Evolutionary conservation across 2,329 filamentous ascomycete species (phyloP).

Genomic region (Aplosporella prunicola): DNA sequence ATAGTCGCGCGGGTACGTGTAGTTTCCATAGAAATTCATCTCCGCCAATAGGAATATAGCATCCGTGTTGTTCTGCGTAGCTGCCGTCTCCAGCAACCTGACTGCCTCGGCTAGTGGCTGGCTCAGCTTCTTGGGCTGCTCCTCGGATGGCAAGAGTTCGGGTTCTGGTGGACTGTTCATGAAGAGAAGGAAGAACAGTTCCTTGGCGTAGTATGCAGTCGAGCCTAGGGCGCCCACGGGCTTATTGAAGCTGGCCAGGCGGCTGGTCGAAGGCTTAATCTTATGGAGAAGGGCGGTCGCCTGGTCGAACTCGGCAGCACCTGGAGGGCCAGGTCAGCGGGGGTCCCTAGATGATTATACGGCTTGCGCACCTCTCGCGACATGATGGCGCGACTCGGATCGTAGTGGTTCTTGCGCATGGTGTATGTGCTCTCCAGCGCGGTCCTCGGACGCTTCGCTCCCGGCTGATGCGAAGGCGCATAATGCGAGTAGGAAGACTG

Average conservation of each 20-base stretch:
- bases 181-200: slow-evolving; percentile 54
- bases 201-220: slow-evolving; percentile 51
- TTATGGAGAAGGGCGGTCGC: slow-evolving; percentile 32
- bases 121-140: slow-evolving; percentile 36
- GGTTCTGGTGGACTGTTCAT: slow-evolving; percentile 50
- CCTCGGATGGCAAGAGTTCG: slow-evolving; percentile 30
- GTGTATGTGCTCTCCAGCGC: no score
- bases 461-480: slow-evolving; percentile 20
- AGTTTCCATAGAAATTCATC: slow-evolving; percentile 96
- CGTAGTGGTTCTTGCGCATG: neutral
- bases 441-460: slow-evolving; percentile 7
- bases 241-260: slow-evolving; percentile 36
- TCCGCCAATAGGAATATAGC: slow-evolving; percentile 84
- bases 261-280: slow-evolving; percentile 31
- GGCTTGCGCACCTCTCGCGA: slow-evolving; percentile 4
- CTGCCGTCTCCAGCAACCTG: slow-evolving; percentile 49
- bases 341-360: neutral
- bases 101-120: slow-evolving; percentile 49
- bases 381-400: slow-evolving; percentile 1
- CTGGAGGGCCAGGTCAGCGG: slow-evolving; percentile 13
- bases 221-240: slow-evolving; percentile 50
- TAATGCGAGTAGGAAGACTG: slow-evolving; percentile 26
- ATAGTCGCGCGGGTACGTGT: slow-evolving; percentile 75
- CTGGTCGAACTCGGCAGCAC: slow-evolving; percentile 25
- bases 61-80: slow-evolving; percentile 56